A percentile compares a stretch with the other conserved stretches of the same genome.
phyloP scores from a whole-genome alignment of 2,329 filamentous ascomycete genomes.

The Nigrograna mackinnonii region DNA sequence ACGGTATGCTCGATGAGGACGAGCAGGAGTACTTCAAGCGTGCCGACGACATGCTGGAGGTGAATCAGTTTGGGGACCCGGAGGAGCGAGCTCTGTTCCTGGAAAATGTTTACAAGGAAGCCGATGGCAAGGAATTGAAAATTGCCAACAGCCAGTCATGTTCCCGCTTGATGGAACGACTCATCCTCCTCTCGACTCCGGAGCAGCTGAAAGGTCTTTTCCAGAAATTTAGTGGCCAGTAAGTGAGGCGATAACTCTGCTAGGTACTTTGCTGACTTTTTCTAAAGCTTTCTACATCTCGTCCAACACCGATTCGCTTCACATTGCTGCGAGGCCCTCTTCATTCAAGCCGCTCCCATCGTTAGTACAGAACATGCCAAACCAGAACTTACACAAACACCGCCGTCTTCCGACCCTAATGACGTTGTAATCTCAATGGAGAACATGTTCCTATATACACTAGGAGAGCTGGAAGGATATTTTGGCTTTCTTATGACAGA shows the following conservation, averaged over 20 bases:
- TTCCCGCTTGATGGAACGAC: slow-evolving; percentile 86
- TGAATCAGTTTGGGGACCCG: slow-evolving; percentile 79
- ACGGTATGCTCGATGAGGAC: slow-evolving; percentile 87
- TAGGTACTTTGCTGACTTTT: slow-evolving; percentile 13
- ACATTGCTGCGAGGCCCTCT: slow-evolving; percentile 94
- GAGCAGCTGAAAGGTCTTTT: slow-evolving; percentile 87
- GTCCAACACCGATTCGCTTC: slow-evolving; percentile 96
- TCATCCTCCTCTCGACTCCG: slow-evolving; percentile 80
- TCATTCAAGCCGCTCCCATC: slow-evolving; percentile 77
- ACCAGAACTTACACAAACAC: slow-evolving; percentile 46
- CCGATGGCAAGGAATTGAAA: slow-evolving; percentile 91
- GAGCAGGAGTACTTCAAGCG: slow-evolving; percentile 96
- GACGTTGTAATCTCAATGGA: slow-evolving; percentile 72
- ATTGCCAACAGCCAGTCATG: slow-evolving; percentile 94
- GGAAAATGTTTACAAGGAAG: slow-evolving; percentile 83
- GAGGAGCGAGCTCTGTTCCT: slow-evolving; percentile 64
- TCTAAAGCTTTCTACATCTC: slow-evolving; percentile 72
- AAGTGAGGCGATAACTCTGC: slow-evolving; percentile 26
- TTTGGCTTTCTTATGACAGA: slow-evolving; percentile 85
- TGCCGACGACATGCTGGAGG: slow-evolving; percentile 85
- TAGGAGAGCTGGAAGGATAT: slow-evolving; percentile 86
- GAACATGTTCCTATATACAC: slow-evolving; percentile 77
- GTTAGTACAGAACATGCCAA: slow-evolving; percentile 72
- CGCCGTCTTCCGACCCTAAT: slow-evolving; percentile 52
- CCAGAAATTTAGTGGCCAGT: slow-evolving; percentile 79